Evolutionary conservation across 148 eudicot genomes (phyloP).

Genomic region (Bassia scoparia): DNA sequence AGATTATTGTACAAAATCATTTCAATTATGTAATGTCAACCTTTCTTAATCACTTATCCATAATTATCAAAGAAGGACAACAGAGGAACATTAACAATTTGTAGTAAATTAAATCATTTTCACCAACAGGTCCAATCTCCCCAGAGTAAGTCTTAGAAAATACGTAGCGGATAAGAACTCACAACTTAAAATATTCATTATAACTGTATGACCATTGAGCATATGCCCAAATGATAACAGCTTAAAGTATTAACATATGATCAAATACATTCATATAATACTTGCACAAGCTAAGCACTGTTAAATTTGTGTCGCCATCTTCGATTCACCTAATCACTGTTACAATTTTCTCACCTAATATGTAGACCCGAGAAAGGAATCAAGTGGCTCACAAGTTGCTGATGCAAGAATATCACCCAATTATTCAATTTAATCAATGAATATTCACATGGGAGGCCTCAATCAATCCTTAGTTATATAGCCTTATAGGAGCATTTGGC

Average conservation of each 20-base stretch:
- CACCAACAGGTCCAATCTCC: neutral
- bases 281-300: neutral
- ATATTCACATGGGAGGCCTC: conserved; percentile 4
- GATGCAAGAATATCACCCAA: conserved; percentile 8
- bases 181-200: neutral
- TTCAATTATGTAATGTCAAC: neutral
- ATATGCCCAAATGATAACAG: too few relatives aligned
- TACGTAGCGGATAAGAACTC: neutral
- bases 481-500: conserved; percentile 14
- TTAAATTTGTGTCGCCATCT: neutral
- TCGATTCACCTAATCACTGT: conserved; percentile 10
- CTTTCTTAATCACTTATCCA: neutral
- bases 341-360: conserved; percentile 22
- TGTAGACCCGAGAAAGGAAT: conserved; percentile 14
- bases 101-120: neutral
- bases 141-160: neutral
- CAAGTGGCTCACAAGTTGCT: conserved; percentile 17
- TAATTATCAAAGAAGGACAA: too few relatives aligned
- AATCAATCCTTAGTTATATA: neutral
- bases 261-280: too few relatives aligned
- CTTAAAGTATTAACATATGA: too few relatives aligned
- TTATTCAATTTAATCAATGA: neutral
- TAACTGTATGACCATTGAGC: neutral
- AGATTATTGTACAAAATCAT: too few relatives aligned
- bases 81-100: neutral